Evolutionary conservation across 257 asterid species (phyloP).

Genomic region (Nicotiana paniculata): DNA sequence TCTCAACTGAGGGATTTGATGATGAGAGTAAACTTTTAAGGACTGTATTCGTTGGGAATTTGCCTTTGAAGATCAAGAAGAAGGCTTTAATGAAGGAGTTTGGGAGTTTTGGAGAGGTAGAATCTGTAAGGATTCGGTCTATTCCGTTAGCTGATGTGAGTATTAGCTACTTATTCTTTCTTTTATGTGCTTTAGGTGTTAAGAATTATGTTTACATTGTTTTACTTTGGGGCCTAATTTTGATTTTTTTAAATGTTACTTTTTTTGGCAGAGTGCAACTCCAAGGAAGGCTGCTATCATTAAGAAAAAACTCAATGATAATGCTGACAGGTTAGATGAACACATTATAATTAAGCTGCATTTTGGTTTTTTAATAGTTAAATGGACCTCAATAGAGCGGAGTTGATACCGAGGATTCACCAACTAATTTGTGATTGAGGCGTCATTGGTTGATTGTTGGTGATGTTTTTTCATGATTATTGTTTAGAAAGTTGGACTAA

Average conservation of each 20-base stretch:
- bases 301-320: slow-evolving; percentile 67
- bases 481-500: background rate
- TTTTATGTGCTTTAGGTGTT: background rate
- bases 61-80: slow-evolving; percentile 78
- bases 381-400: background rate
- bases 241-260: background rate
- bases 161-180: slow-evolving; percentile 7
- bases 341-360: background rate
- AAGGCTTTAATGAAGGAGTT: slow-evolving; percentile 70
- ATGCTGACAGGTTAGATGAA: slow-evolving; percentile 54
- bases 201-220: background rate
- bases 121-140: slow-evolving; percentile 86
- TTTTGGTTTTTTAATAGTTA: background rate
- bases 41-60: slow-evolving; percentile 90
- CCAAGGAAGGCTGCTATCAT: slow-evolving; percentile 89
- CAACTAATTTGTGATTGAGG: background rate
- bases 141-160: slow-evolving; percentile 82
- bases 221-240: background rate
- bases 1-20: slow-evolving; percentile 79
- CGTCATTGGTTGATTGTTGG: background rate
- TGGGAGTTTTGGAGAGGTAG: slow-evolving; percentile 75
- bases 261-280: slow-evolving; percentile 51
- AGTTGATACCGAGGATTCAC: background rate
- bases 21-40: slow-evolving; percentile 82
- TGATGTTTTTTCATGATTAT: background rate